Percentiles rank a stretch among this genome's conserved stretches.
phyloP scores from a whole-genome alignment of 805 yeast species.

The Nakazawaea molendinolei region DNA sequence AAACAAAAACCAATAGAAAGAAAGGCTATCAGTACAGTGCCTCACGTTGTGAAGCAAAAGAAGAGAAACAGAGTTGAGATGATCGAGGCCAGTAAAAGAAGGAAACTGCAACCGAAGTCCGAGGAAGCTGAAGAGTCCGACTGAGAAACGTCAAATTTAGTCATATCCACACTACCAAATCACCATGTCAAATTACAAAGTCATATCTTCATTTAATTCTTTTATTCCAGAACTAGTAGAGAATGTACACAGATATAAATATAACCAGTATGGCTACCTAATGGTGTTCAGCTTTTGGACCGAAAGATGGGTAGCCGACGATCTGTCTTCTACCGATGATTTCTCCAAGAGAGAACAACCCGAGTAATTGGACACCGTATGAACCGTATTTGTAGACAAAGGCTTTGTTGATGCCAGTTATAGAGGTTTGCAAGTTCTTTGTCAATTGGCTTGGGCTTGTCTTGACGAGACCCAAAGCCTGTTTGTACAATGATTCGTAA shows the following conservation, averaged over 20 bases:
- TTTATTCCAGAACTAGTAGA: not conserved
- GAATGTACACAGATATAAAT: not conserved
- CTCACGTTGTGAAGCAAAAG: conserved; percentile 57
- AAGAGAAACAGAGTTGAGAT: conserved; percentile 58
- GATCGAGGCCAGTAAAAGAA: conserved; percentile 68
- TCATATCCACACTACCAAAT: too few relatives aligned
- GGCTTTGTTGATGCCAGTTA: conserved; percentile 38
- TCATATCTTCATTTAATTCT: not conserved
- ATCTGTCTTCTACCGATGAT: conserved; percentile 91
- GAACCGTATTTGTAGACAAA: conserved; percentile 62
- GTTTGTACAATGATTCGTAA: conserved; percentile 48
- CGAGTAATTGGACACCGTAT: conserved; percentile 76
- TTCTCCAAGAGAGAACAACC: conserved; percentile 93
- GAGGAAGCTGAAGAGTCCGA: conserved; percentile 3
- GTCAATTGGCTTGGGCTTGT: conserved; percentile 54
- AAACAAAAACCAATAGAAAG: conserved; percentile 57
- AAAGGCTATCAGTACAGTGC: conserved; percentile 79
- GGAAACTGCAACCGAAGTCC: conserved; percentile 30
- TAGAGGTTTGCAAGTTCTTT: conserved; percentile 37
- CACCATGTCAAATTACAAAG: too few relatives aligned
- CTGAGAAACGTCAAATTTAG: too few relatives aligned
- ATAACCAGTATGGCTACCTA: not conserved
- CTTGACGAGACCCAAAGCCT: conserved; percentile 35
- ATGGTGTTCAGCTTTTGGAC: conserved; percentile 36
- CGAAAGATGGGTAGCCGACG: conserved; percentile 75